These are phyloP conservation scores for Dactylellina haptotyla DNA, from an alignment of 2,329 filamentous ascomycete genomes.

Conservation along the genomic window DNA sequence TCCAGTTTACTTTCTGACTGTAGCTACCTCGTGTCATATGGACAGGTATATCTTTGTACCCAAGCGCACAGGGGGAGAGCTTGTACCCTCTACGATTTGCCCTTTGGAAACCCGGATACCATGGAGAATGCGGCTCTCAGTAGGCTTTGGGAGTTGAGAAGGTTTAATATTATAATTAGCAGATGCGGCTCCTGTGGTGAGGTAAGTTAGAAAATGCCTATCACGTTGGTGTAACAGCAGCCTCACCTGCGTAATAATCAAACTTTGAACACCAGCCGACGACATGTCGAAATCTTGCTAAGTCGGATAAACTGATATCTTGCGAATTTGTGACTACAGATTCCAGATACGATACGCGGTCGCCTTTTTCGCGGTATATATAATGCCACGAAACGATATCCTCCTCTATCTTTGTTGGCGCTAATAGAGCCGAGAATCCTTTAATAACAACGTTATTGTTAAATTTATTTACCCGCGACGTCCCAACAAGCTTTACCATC, in stretches of 20 bases:
- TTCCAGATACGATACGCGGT: constrained; percentile 37
- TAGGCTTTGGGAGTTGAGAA: constrained; percentile 10
- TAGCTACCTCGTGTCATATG: constrained; percentile 1
- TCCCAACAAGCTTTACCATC: constrained; percentile 53
- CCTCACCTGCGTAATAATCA: constrained; percentile 45
- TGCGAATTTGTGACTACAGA: too few species aligned
- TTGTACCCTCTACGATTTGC: constrained; percentile 1
- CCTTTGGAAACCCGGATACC: not conserved
- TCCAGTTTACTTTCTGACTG: constrained; percentile 42
- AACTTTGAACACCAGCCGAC: constrained; percentile 52
- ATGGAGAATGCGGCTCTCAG: not conserved
- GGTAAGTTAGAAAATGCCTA: not conserved
- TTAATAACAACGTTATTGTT: constrained; percentile 54
- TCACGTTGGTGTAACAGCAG: not conserved
- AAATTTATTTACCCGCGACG: constrained; percentile 13
- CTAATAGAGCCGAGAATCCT: constrained; percentile 53
- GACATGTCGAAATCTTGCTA: constrained; percentile 25
- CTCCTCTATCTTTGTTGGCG: constrained; percentile 29
- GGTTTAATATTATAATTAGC: constrained; percentile 5
- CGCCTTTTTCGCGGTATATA: constrained; percentile 15
- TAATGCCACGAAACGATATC: constrained; percentile 56
- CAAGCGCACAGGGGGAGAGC: not conserved
- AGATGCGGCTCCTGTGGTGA: constrained; percentile 5
- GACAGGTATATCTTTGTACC: constrained; percentile 13
- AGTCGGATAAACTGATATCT: constrained; percentile 5